Base-by-base conservation (phyloP, 108 stramenopile genomes). In the Nannochloropsis gaditana region DNA sequence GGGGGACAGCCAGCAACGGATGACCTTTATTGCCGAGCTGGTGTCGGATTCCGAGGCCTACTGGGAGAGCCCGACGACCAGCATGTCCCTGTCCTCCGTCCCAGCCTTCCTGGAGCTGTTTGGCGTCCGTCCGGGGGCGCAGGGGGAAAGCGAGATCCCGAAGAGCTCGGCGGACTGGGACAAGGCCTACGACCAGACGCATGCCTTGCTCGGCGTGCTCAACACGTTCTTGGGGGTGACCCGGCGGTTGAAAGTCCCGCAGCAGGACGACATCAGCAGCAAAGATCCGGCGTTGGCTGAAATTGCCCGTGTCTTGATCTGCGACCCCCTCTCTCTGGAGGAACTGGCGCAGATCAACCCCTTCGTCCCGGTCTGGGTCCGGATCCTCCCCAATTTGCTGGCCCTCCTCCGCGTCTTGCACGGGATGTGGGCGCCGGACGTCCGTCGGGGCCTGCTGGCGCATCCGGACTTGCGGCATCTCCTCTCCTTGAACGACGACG, bases 401-500 rank as follows among this genome's bases (percentile, higher is more conserved):
- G 59, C 59, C 19, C 59, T 73, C 59, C 59, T 73, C n/a, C 59
- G 59, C 19, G 59, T 73, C 59, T n/a, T 73, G 59, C 59, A 73
- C 6, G 59, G 59, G 59, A 73, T 73, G 59, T 73, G 59, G 59
- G 8, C 59, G 59, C 59, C 59, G 8, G 59, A 73, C 59, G 59
- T 73, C 3, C 59, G 59, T n/a, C 3, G 59, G 59, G 59, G n/a
- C 15, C 59, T 73, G 15, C 59, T 73, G 4, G 15, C 59, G 19
- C 59, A 73, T n/a, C 59, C 59, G 19, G 19, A 73, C 59, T 15
- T n/a, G 59, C 59, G 59, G 3, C 59, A 73, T n/a, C 59, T 73
- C 59, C 59, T 73, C 59, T 73, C 59, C 59, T n/a, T 73, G 3
- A 73, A 73, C 59, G 59, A 73, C 59, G 59, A 73, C 59, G 59